Percentiles rank a stretch among this genome's conserved stretches.
These are phyloP conservation scores for Metschnikowia sp. DNA, from an alignment of 805 yeast species.

Conservation along the genomic window DNA sequence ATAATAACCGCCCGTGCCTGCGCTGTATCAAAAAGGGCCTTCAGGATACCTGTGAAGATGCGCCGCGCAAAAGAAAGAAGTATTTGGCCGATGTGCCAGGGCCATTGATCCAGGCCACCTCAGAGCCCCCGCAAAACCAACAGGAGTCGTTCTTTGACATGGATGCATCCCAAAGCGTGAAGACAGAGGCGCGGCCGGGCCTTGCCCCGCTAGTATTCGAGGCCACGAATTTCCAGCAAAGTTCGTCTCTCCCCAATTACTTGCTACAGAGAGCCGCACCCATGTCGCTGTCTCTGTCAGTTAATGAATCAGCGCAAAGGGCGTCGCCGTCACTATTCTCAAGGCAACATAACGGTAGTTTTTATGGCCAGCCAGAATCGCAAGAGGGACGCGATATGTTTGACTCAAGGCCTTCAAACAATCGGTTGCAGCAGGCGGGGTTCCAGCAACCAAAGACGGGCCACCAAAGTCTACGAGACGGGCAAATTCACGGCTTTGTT, in stretches of 20 bases:
- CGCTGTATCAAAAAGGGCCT: slow-evolving; percentile 73
- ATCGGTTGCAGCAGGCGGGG: too few species aligned
- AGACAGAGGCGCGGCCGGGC: slow-evolving; percentile 1
- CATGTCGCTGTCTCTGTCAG: not conserved
- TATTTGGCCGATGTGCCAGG: slow-evolving; percentile 64
- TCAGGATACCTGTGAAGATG: slow-evolving; percentile 74
- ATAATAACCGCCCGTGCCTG: slow-evolving; percentile 75
- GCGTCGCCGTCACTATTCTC: not conserved
- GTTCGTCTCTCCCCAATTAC: slow-evolving; percentile 14
- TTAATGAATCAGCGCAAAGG: not conserved
- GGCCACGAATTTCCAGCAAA: slow-evolving; percentile 17
- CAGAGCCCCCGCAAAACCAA: not conserved
- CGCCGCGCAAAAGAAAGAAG: slow-evolving; percentile 82
- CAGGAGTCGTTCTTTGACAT: not conserved
- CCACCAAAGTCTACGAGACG: too few species aligned
- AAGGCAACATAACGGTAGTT: not conserved
- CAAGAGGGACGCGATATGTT: too few species aligned
- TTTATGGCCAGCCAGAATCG: too few species aligned
- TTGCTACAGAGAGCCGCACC: not conserved
- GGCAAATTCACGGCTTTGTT: too few species aligned
- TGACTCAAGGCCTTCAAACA: too few species aligned
- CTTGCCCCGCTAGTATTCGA: slow-evolving; percentile 4
- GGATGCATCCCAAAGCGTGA: slow-evolving; percentile 1
- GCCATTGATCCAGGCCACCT: slow-evolving; percentile 3
- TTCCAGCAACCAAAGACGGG: too few species aligned